phyloP scores from a whole-genome alignment of 1,139 yeast genomes.

The Sugiyamaella sp. region DNA sequence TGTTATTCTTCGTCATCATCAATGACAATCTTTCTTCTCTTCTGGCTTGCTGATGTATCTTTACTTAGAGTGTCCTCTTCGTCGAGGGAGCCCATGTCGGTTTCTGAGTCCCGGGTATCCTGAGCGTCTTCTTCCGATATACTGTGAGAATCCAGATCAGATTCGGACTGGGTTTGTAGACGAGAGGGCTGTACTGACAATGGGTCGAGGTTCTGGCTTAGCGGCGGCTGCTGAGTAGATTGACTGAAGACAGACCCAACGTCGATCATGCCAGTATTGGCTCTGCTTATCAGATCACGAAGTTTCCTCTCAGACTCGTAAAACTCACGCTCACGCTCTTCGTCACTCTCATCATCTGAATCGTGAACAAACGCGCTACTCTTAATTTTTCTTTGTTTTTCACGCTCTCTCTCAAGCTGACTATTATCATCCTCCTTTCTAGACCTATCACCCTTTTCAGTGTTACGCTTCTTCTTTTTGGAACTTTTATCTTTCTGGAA shows the following conservation, averaged over 20 bases:
- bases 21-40: conserved; percentile 18
- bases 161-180: background rate
- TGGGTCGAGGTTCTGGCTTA: conserved; percentile 1
- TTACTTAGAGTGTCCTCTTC: conserved; percentile 5
- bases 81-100: background rate
- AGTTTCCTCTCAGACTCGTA: conserved; percentile 61
- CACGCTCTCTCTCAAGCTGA: conserved; percentile 17
- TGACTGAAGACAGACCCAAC: background rate
- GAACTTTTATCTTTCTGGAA: conserved; percentile 6
- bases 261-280: conserved; percentile 9
- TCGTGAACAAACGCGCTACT: conserved; percentile 56
- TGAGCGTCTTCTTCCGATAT: background rate
- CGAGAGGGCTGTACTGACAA: background rate
- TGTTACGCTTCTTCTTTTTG: conserved; percentile 18
- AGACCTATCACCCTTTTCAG: conserved; percentile 26
- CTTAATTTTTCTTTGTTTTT: conserved; percentile 24
- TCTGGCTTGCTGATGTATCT: background rate
- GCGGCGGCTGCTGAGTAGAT: conserved; percentile 1
- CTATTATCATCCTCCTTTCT: conserved; percentile 17
- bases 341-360: conserved; percentile 71
- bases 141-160: background rate
- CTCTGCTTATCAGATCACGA: conserved; percentile 41
- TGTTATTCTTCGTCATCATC: conserved; percentile 27
- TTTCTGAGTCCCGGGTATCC: background rate
- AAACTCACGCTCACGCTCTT: conserved; percentile 56